Conservation (phyloP, 169 alveolate genomes). For the Plasmodium knowlesi region DNA sequence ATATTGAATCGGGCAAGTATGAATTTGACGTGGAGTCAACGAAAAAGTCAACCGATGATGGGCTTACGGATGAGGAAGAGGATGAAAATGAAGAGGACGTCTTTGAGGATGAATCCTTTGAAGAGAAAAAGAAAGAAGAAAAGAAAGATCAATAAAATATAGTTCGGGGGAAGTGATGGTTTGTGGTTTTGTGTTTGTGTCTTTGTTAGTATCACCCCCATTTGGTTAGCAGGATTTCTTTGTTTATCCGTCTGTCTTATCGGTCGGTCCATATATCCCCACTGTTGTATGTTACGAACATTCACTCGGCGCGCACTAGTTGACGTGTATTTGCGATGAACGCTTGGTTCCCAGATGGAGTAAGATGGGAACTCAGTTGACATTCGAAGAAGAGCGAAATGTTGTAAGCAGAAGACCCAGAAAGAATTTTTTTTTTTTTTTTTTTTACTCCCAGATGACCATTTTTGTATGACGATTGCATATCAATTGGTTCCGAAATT, state of each 20-base stretch:
- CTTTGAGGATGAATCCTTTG: constrained; percentile 1
- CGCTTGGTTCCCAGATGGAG: background rate
- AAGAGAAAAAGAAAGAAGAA: background rate
- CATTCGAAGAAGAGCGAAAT: background rate
- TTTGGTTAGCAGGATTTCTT: background rate
- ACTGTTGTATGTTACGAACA: background rate
- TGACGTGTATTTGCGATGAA: background rate
- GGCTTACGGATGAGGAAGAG: background rate
- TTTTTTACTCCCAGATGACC: background rate
- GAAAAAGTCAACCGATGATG: background rate
- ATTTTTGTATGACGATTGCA: background rate
- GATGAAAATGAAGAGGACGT: constrained; percentile 14
- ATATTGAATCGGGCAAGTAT: constrained; percentile 65
- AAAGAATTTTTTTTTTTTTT: background rate
- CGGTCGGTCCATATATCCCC: background rate
- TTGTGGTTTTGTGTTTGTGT: background rate
- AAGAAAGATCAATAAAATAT: background rate
- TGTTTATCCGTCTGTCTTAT: background rate
- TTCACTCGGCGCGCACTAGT: background rate
- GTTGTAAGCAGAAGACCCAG: background rate
- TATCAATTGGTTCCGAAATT: background rate
- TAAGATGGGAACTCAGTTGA: background rate
- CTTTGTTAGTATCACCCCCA: background rate
- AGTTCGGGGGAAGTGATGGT: background rate
- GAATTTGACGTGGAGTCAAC: constrained; percentile 47